Base-by-base conservation (phyloP, 805 yeast species). In the Kodamaea fukazawae region DNA sequence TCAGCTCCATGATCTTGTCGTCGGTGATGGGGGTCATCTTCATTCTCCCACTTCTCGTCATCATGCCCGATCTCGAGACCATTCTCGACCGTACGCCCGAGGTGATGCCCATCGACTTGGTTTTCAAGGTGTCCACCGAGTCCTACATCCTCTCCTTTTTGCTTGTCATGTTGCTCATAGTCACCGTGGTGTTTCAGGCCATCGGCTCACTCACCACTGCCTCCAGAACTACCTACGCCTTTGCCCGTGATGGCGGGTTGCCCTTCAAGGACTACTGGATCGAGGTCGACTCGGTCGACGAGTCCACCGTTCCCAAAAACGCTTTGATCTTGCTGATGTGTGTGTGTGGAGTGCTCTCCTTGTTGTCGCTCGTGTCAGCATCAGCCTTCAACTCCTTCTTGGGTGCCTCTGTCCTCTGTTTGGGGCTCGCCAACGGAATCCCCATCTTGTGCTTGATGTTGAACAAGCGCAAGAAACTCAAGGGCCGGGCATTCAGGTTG, bases 311-410 rank as follows among this genome's bases (percentile, higher is more conserved):
- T 15, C 95, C 95, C 2, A 77, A 76, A 47, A 80, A 85, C 55
- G 84, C 93, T 0, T 67, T 85, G 17, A 58, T 80, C 30, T 61
- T 84, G 32, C 79, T 87, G 11, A 80, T 83, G 72, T 74, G 62
- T 0, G 77, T 83, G 14, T 76, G 86, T 22, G 73, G 74, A 13
- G 40, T 76, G 2, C 60, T 86, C 33, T 86, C 90, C 1, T 57
- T 81, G 6, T 65, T 86, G 29, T 83, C 90, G 2, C 61, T 86
- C 32, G 59, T 86, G 1, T 83, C 91, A 0, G 67, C 79, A 4
- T 76, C 89, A 6, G 89, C 93, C 0, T 83, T 86, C 60, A 83
- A 83, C 58, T 89, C 95, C 3, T 86, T 86, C 58, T 78, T 86
- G 65, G 93, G 95, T 0, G 81, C 90, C 12, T 81, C 91, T 7